These are phyloP conservation scores for Diplodia sapinea DNA, from an alignment of 2,329 filamentous ascomycete genomes.

Conservation along the genomic window DNA sequence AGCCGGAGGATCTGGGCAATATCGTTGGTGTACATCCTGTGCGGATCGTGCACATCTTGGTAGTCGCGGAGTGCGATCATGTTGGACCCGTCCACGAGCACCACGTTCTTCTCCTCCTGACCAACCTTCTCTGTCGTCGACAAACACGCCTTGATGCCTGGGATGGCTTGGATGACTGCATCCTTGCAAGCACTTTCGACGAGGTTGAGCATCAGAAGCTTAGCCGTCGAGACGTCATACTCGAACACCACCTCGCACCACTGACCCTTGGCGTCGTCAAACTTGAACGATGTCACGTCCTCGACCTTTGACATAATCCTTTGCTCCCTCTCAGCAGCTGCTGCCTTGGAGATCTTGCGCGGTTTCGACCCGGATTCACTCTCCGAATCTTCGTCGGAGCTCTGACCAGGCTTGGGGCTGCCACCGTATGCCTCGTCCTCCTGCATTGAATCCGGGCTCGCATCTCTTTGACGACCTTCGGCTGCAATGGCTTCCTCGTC, in stretches of 20 bases:
- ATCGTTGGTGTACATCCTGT: constrained; percentile 89
- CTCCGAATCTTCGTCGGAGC: constrained; percentile 40
- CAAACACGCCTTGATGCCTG: constrained; percentile 74
- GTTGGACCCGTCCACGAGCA: constrained; percentile 86
- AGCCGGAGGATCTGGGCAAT: constrained; percentile 81
- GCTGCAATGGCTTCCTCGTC: constrained; percentile 79
- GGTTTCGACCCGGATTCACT: constrained; percentile 48
- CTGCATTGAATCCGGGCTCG: constrained; percentile 61
- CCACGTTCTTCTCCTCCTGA: constrained; percentile 54
- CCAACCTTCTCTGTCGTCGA: constrained; percentile 62
- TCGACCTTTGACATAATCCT: constrained; percentile 50
- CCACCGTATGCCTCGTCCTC: constrained; percentile 62
- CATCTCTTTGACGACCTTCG: constrained; percentile 63
- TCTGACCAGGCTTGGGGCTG: constrained; percentile 49
- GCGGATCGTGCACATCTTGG: constrained; percentile 81
- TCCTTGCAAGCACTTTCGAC: constrained; percentile 80
- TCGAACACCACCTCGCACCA: constrained; percentile 83
- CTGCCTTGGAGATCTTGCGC: constrained; percentile 37
- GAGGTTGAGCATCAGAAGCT: constrained; percentile 89
- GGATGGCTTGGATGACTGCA: constrained; percentile 85
- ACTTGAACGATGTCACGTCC: constrained; percentile 77
- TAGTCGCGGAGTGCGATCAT: constrained; percentile 89
- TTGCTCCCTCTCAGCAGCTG: constrained; percentile 36
- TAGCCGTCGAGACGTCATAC: constrained; percentile 80
- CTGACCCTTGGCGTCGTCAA: constrained; percentile 73